Evolutionary conservation across 2,329 filamentous ascomycete species (phyloP).

Genomic region (Diaporthe citriasiana): DNA sequence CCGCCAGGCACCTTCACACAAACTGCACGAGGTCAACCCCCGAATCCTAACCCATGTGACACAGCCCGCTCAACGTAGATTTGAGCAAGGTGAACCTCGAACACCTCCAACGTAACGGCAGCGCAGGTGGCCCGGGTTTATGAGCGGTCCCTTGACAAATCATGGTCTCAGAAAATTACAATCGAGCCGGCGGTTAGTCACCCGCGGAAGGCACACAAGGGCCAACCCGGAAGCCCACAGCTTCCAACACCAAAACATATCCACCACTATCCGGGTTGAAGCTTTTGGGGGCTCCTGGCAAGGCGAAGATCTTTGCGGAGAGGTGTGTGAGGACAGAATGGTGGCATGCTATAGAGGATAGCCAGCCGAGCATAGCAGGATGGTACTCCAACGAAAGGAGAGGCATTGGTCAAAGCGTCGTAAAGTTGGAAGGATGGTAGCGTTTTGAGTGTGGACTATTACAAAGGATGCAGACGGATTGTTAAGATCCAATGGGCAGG

Average conservation of each 20-base stretch:
- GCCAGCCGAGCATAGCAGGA: not conserved
- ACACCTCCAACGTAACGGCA: conserved; percentile 32
- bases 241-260: not conserved
- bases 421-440: not conserved
- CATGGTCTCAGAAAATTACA: not conserved
- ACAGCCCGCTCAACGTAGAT: conserved; percentile 32
- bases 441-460: not conserved
- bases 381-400: not conserved
- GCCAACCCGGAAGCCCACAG: not conserved
- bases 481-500: not conserved
- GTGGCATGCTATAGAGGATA: not conserved
- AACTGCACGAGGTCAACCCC: not conserved
- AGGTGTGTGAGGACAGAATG: not conserved
- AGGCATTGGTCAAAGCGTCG: not conserved
- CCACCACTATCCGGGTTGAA: too few relatives aligned
- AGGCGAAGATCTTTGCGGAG: not conserved
- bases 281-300: not conserved
- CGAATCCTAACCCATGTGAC: not conserved
- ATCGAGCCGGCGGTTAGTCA: not conserved
- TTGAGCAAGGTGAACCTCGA: conserved; percentile 39
- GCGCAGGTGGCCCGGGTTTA: not conserved
- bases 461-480: not conserved
- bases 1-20: not conserved
- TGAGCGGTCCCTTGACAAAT: conserved; percentile 7
- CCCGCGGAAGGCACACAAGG: not conserved